A percentile compares a stretch with the other conserved stretches of the same genome.
Evolutionary conservation across 1,139 yeast genomes (phyloP).

Genomic region (Candida sp.): DNA sequence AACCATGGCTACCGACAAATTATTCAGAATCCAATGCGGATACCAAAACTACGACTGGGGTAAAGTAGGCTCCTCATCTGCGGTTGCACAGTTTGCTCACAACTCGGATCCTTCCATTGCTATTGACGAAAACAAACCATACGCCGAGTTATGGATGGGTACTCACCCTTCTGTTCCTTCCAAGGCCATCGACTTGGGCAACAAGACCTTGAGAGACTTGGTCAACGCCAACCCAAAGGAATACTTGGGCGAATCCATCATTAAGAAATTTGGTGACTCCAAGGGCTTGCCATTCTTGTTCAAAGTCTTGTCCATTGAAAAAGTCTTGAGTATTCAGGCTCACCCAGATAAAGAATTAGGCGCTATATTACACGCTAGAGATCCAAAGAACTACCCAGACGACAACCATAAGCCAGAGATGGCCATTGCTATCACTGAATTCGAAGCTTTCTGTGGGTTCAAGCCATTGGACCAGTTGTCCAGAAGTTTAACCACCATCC

Average conservation of each 20-base stretch:
- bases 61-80: conserved; percentile 79
- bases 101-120: conserved; percentile 60
- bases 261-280: conserved; percentile 66
- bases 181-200: conserved; percentile 50
- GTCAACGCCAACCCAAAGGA: conserved; percentile 63
- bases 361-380: conserved; percentile 71
- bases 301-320: conserved; percentile 90
- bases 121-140: conserved; percentile 77
- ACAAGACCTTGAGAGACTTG: conserved; percentile 65
- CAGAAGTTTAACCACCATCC: conserved; percentile 65
- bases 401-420: conserved; percentile 99
- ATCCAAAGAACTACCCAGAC: conserved; percentile 96
- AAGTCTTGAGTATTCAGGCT: conserved; percentile 95
- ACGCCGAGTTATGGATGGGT: conserved; percentile 99
- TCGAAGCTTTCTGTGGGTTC: conserved; percentile 98
- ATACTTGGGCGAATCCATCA: conserved; percentile 60
- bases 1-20: conserved; percentile 14
- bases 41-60: conserved; percentile 87
- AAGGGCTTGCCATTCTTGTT: conserved; percentile 89
- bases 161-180: conserved; percentile 96
- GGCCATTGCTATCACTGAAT: conserved; percentile 96
- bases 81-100: conserved; percentile 88
- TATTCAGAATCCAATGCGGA: conserved; percentile 57
- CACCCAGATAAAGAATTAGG: conserved; percentile 95
- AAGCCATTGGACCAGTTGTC: conserved; percentile 85